Evolutionary conservation across 495 filamentous ascomycete species (phyloP), one percentile per base, ranked within the genome.

Genomic region (Talaromyces borbonicus): DNA sequence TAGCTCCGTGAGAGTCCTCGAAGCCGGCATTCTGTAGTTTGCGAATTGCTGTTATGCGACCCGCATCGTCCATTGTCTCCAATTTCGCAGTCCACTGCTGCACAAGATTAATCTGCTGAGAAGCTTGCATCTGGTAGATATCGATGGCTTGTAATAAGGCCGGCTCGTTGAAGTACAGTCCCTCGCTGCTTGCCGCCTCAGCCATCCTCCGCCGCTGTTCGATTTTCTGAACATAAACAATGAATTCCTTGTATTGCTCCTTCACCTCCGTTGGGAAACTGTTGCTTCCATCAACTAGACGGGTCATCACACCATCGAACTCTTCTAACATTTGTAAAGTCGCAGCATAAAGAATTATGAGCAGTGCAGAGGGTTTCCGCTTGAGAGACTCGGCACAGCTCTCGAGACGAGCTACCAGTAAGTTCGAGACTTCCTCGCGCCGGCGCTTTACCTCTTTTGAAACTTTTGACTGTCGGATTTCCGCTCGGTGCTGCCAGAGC

Each of bases 311-410:
- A 37, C 68, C 68, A 43, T 72, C 66, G 32, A 72, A 70, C 37
- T 69, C 68, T 43, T 70, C 67, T 19, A 72, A 49, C 1, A 63
- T 60, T 56, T 70, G 65, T 30, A 70, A 59, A 9, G 58, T 68
- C 49, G 67, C 69, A 46, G 67, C 67, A 11, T 70, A 51, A 5
- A 61, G 62, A 18, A 68, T 61, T 6, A 64, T 66, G 26, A 63
- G 63, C 19, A 30, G 11, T 3, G 6, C 15, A 43, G 33, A 8
- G 9, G 19, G 15, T 25, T 35, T 37, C 12, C 29, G 19, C 15
- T 23, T 35, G n/a, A 35, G 16, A 25, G 33, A 19, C 26, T 63
- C 62, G 59, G 49, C 61, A 65, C 45, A 67, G 59, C 1, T 55
- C 26, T 67, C 64, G 50, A 72, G 53, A 20, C 68, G 65, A 6